These are phyloP conservation scores for Alisma plantagoaquatica DNA, from an alignment of 106 monocot genomes.

Conservation along the genomic window DNA sequence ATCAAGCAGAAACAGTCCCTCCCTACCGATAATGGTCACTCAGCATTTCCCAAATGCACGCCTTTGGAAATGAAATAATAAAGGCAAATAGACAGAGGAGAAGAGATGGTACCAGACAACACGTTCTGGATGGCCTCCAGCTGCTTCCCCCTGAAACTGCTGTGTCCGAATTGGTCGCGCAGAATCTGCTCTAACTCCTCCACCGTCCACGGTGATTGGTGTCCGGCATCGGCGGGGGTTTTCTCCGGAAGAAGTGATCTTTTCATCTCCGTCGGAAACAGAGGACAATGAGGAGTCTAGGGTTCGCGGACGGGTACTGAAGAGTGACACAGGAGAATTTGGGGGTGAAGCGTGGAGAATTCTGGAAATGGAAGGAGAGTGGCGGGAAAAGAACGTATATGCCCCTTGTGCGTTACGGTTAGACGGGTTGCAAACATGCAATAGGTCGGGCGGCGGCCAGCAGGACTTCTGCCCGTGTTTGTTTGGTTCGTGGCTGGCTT, in stretches of 20 bases:
- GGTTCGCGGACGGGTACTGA: not conserved
- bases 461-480: no score
- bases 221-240: not conserved
- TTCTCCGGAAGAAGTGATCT: slow-evolving; percentile 30
- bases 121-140: slow-evolving; percentile 82
- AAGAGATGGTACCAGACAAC: slow-evolving; percentile 40
- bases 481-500: no score
- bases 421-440: no score
- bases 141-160: slow-evolving; percentile 69
- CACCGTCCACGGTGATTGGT: slow-evolving; percentile 12
- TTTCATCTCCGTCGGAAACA: slow-evolving; percentile 32
- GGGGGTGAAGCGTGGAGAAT: no score
- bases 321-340: no score
- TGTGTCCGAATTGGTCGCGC: slow-evolving; percentile 56
- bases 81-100: not conserved
- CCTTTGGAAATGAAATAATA: no score
- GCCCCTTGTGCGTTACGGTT: no score
- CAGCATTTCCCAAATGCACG: no score
- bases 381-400: no score
- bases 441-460: no score
- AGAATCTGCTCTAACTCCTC: slow-evolving; percentile 48
- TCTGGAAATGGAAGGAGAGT: no score
- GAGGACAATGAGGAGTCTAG: not conserved
- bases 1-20: slow-evolving; percentile 98
- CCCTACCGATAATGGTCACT: slow-evolving; percentile 30